phyloP scores from a whole-genome alignment of 305 asterid genomes.

The Solanum hybrid region DNA sequence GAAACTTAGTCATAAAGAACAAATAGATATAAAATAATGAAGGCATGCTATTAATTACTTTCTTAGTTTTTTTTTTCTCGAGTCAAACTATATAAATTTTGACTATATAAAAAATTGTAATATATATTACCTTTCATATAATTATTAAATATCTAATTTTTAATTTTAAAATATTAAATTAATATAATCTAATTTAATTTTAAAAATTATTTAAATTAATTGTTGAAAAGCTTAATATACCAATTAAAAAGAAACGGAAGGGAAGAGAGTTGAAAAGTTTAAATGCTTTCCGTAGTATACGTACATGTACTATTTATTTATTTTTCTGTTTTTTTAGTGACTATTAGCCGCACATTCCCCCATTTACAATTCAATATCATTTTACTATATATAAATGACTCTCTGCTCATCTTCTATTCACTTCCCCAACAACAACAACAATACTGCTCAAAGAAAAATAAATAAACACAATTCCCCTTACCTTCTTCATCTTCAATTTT shows the following conservation, averaged over 20 bases:
- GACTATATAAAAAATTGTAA: neutral
- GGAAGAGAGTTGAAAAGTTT: neutral
- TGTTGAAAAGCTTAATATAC: too few species aligned
- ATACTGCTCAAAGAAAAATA: neutral
- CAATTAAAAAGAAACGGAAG: neutral
- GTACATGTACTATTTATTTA: neutral
- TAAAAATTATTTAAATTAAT: too few species aligned
- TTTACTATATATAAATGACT: neutral
- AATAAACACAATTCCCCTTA: neutral
- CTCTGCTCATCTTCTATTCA: neutral
- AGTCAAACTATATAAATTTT: neutral
- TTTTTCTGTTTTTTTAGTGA: neutral
- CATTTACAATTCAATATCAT: neutral
- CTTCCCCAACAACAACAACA: too few species aligned
- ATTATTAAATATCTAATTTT: too few species aligned
- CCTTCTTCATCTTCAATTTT: neutral
- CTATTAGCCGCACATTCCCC: neutral
- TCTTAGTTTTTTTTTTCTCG: neutral
- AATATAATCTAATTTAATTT: too few species aligned
- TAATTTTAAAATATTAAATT: too few species aligned
- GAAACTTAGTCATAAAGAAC: neutral
- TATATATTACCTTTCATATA: too few species aligned
- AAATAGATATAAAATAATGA: neutral
- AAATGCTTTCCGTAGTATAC: neutral
- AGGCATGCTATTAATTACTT: neutral